A percentile compares a stretch with the other conserved stretches of the same genome.
Evolutionary conservation across 129 eudicot genomes (phyloP).

Genomic region (Mikania micrantha): DNA sequence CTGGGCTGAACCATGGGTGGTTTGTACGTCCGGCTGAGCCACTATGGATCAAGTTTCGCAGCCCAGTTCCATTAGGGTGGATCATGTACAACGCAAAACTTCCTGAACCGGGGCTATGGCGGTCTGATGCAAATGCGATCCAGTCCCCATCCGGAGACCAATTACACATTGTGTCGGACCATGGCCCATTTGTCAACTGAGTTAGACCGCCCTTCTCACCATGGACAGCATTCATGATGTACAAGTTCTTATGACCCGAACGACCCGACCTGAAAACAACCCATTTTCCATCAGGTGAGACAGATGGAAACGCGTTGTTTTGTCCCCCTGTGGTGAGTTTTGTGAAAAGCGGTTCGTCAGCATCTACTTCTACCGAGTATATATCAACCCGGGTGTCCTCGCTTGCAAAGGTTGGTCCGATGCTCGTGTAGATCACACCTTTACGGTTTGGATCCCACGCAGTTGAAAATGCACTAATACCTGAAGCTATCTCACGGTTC

Average conservation of each 20-base stretch:
- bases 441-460: constrained; percentile 65
- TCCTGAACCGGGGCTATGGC: constrained; percentile 73
- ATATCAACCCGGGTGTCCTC: constrained; percentile 65
- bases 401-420: constrained; percentile 68
- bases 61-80: constrained; percentile 86
- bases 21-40: constrained; percentile 68
- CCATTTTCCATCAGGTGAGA: constrained; percentile 92
- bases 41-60: constrained; percentile 60
- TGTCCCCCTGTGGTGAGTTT: constrained; percentile 54
- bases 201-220: constrained; percentile 34
- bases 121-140: constrained; percentile 79
- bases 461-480: constrained; percentile 44
- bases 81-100: constrained; percentile 66
- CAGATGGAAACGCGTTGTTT: constrained; percentile 85
- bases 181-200: constrained; percentile 48
- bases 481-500: constrained; percentile 26
- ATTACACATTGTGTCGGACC: constrained; percentile 84
- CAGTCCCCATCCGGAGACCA: constrained; percentile 95
- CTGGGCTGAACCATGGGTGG: constrained; percentile 90
- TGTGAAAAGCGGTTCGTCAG: constrained; percentile 31
- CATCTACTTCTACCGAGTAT: constrained; percentile 54
- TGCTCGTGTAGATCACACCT: constrained; percentile 75
- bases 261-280: constrained; percentile 80
- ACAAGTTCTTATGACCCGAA: constrained; percentile 71
- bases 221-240: constrained; percentile 65